phyloP scores from a whole-genome alignment of 169 alveolate genomes.

The Cyclospora cayetanensis region DNA sequence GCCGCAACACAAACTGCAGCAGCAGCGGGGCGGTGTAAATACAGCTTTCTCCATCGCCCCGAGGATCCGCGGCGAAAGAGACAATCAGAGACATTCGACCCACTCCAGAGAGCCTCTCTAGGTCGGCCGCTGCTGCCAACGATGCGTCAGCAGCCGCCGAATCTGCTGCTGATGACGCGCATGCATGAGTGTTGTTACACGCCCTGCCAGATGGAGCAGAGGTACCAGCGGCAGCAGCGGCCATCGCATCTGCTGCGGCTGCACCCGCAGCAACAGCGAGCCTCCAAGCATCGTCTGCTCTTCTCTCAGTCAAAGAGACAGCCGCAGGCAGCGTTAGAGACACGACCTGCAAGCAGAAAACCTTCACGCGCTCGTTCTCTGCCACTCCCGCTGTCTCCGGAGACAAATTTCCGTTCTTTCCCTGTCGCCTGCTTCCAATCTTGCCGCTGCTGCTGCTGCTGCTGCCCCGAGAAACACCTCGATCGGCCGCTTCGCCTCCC shows the following conservation, averaged over 20 bases:
- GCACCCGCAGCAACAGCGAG: conserved; percentile 27
- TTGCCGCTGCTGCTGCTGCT: conserved; percentile 23
- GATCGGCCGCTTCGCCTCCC: neutral
- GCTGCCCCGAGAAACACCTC: neutral
- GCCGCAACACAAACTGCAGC: conserved; percentile 34
- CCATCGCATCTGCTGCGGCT: neutral
- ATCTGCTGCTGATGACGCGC: conserved; percentile 24
- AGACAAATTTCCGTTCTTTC: too few relatives aligned
- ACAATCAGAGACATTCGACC: neutral
- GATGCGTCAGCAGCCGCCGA: conserved; percentile 51
- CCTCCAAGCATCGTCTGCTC: conserved; percentile 14
- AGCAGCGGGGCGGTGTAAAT: conserved; percentile 47
- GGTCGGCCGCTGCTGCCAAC: conserved; percentile 10
- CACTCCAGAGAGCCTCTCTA: neutral
- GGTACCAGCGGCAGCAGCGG: neutral
- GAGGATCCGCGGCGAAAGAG: conserved; percentile 3
- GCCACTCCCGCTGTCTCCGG: neutral
- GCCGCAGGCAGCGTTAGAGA: conserved; percentile 2
- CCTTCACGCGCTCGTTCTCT: neutral
- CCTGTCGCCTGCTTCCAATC: too few relatives aligned
- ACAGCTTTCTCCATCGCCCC: neutral
- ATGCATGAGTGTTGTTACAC: neutral
- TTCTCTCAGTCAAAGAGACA: neutral
- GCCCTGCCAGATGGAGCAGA: neutral
- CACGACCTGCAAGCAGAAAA: conserved; percentile 8